A percentile compares a stretch with the other conserved stretches of the same genome.
These are phyloP conservation scores for Zopfochytrium polystomum DNA, from an alignment of 371 early-diverging fungal species.

Conservation along the genomic window DNA sequence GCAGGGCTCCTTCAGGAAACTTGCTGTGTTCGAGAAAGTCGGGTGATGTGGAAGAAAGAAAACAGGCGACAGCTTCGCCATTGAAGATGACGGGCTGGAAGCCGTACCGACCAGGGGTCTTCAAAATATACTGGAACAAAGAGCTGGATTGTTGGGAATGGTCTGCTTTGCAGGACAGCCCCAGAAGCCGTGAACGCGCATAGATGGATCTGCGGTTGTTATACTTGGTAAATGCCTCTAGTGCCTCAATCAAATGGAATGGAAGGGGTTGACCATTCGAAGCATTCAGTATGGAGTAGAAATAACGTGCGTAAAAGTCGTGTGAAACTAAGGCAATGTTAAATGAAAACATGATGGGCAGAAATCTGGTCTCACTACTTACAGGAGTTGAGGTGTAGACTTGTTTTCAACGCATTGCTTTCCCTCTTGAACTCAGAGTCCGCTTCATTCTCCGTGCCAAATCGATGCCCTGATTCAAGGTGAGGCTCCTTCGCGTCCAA, in stretches of 20 bases:
- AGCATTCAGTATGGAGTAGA: constrained; percentile 61
- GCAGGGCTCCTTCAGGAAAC: constrained; percentile 7
- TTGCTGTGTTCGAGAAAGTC: constrained; percentile 25
- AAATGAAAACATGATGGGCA: background rate
- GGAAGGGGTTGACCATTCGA: constrained; percentile 24
- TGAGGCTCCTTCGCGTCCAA: constrained; percentile 14
- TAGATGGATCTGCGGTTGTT: constrained; percentile 58
- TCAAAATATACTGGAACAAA: constrained; percentile 64
- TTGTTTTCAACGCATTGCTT: constrained; percentile 63
- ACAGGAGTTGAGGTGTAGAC: constrained; percentile 75
- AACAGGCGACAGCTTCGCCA: constrained; percentile 38
- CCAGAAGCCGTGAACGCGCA: constrained; percentile 46
- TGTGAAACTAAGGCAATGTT: constrained; percentile 51
- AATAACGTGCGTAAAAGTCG: constrained; percentile 72
- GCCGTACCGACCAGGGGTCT: constrained; percentile 63
- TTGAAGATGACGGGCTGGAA: constrained; percentile 38
- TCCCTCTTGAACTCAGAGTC: constrained; percentile 60
- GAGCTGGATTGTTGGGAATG: constrained; percentile 21
- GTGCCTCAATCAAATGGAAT: constrained; percentile 61
- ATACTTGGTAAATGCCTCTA: constrained; percentile 60
- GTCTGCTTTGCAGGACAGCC: constrained; percentile 33
- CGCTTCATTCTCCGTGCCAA: constrained; percentile 46
- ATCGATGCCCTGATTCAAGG: constrained; percentile 24
- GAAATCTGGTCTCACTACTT: constrained; percentile 13
- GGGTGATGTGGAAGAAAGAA: constrained; percentile 26